Evolutionary conservation across 805 yeast genomes (phyloP).

Genomic region (Hanseniaspora nectarophila): DNA sequence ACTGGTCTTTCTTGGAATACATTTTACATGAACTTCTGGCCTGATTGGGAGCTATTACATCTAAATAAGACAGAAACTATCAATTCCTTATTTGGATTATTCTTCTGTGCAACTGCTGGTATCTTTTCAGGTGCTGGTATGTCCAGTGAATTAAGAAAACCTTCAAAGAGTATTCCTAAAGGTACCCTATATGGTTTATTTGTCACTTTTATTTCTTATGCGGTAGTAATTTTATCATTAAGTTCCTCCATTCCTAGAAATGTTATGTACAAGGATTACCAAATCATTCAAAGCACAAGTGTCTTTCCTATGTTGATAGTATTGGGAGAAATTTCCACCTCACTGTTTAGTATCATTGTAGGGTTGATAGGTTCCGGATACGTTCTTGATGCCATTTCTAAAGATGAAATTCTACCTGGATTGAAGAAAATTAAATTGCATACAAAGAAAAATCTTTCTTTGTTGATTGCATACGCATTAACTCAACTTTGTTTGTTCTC

Average conservation of each 20-base stretch:
- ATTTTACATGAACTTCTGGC: slow-evolving; percentile 53
- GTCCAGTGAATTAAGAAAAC: slow-evolving; percentile 85
- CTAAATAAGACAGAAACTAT: slow-evolving; percentile 54
- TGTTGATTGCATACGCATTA: slow-evolving; percentile 66
- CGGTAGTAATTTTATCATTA: slow-evolving; percentile 68
- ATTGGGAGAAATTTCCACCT: slow-evolving; percentile 83
- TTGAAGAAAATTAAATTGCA: slow-evolving; percentile 24
- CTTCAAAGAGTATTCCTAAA: slow-evolving; percentile 78
- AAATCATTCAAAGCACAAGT: slow-evolving; percentile 73
- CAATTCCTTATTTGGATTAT: slow-evolving; percentile 79
- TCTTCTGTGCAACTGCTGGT: slow-evolving; percentile 98
- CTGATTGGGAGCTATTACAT: slow-evolving; percentile 77
- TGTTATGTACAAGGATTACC: slow-evolving; percentile 64
- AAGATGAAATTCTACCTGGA: slow-evolving; percentile 80
- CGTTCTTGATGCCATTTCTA: slow-evolving; percentile 79
- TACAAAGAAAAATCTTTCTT: slow-evolving; percentile 18
- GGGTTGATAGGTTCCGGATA: slow-evolving; percentile 95
- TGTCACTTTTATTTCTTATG: slow-evolving; percentile 65
- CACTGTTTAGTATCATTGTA: slow-evolving; percentile 83
- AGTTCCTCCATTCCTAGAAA: slow-evolving; percentile 73
- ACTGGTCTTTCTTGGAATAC: slow-evolving; percentile 68
- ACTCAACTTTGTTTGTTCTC: slow-evolving; percentile 80
- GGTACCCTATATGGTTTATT: slow-evolving; percentile 85
- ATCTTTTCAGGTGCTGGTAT: slow-evolving; percentile 97
- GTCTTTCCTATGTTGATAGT: slow-evolving; percentile 55